phyloP scores from a whole-genome alignment of 441 rosid species.

The Populus tomentosa region DNA sequence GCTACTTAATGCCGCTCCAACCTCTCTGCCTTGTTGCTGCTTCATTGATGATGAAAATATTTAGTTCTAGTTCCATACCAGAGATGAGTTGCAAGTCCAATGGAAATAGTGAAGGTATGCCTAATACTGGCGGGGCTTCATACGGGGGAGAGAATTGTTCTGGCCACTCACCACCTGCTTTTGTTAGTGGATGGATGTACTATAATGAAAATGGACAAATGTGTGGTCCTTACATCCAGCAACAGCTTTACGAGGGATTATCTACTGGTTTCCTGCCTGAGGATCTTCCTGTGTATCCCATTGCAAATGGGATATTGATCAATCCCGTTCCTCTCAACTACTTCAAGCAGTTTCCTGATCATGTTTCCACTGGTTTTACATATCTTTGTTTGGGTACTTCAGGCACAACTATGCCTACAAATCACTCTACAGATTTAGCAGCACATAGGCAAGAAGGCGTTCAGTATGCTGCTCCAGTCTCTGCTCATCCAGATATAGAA shows the following conservation, averaged over 20 bases:
- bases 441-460: slow-evolving; percentile 24
- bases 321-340: slow-evolving; percentile 82
- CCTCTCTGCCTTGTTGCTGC: slow-evolving; percentile 2
- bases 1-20: neutral
- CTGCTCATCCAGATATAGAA: slow-evolving; percentile 23
- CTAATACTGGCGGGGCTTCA: slow-evolving; percentile 42
- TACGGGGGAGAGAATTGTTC: slow-evolving; percentile 37
- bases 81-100: slow-evolving; percentile 62
- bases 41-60: slow-evolving; percentile 37
- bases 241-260: slow-evolving; percentile 80
- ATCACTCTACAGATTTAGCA: slow-evolving; percentile 18
- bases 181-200: slow-evolving; percentile 91
- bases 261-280: slow-evolving; percentile 83
- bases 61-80: slow-evolving; percentile 30
- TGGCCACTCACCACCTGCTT: slow-evolving; percentile 33
- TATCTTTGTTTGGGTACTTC: slow-evolving; percentile 40
- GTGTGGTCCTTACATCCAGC: slow-evolving; percentile 94
- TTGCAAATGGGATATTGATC: slow-evolving; percentile 53
- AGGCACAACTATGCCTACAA: slow-evolving; percentile 27
- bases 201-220: slow-evolving; percentile 75
- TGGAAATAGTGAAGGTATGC: slow-evolving; percentile 48
- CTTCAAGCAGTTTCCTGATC: slow-evolving; percentile 91
- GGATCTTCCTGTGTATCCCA: slow-evolving; percentile 86
- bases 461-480: slow-evolving; percentile 25
- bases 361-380: slow-evolving; percentile 77